These are phyloP conservation scores for Leccinum barrowsii DNA, from an alignment of 768 basidiomycete genomes.

Conservation along the genomic window DNA sequence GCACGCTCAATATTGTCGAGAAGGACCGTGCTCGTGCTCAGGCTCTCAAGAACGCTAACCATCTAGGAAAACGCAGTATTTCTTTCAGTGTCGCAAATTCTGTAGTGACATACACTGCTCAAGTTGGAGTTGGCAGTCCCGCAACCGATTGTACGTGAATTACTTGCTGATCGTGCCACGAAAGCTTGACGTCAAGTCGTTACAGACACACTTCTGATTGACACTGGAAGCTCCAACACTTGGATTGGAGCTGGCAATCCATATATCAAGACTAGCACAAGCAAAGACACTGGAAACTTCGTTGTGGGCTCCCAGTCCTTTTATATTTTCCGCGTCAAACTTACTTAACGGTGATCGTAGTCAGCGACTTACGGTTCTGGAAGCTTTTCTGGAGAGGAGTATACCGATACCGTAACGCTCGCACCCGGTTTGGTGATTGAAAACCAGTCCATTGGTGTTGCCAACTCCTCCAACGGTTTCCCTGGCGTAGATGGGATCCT, in stretches of 20 bases:
- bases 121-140: conserved; percentile 23
- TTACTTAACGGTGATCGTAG: not conserved
- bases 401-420: conserved; percentile 4
- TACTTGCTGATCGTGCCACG: not conserved
- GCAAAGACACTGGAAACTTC: conserved; percentile 18
- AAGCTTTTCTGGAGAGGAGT: conserved; percentile 8
- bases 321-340: not conserved
- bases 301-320: not conserved
- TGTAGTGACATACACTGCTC: conserved; percentile 22
- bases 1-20: conserved; percentile 11
- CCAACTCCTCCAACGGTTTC: conserved; percentile 11
- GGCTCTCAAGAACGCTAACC: conserved; percentile 11
- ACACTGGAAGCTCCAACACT: conserved; percentile 28
- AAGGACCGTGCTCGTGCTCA: conserved; percentile 4
- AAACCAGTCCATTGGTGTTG: conserved; percentile 36
- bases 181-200: not conserved
- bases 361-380: conserved; percentile 3
- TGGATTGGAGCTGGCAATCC: conserved; percentile 29
- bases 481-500: conserved; percentile 38
- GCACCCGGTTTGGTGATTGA: not conserved
- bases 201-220: conserved; percentile 25
- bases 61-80: conserved; percentile 22
- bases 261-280: conserved; percentile 26
- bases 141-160: conserved; percentile 12
- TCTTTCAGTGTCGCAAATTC: conserved; percentile 17